phyloP scores from a whole-genome alignment of 441 rosid genomes.

The Euphorbia neoarborescens region DNA sequence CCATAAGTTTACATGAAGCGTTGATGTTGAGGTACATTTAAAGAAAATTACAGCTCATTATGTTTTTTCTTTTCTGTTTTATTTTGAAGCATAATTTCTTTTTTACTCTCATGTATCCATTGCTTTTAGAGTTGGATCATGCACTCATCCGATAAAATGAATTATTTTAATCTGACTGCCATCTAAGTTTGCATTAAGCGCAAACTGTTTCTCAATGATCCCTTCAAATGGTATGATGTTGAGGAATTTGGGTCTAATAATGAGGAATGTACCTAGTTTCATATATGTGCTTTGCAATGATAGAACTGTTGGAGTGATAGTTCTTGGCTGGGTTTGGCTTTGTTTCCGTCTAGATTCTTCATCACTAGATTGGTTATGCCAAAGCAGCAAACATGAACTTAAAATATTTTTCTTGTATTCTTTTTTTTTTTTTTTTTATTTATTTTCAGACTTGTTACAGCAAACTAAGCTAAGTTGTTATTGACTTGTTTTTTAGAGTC shows the following conservation, averaged over 20 bases:
- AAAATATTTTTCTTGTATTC: neutral
- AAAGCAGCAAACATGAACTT: neutral
- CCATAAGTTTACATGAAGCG: conserved; percentile 26
- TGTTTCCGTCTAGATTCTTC: neutral
- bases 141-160: neutral
- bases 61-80: neutral
- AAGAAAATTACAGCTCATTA: neutral
- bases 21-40: conserved; percentile 27
- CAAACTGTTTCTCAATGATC: neutral
- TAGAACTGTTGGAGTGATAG: neutral
- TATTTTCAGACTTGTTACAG: neutral
- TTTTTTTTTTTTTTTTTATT: too few relatives aligned
- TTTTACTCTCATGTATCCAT: neutral
- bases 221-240: neutral
- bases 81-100: neutral
- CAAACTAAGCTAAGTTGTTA: neutral
- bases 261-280: neutral
- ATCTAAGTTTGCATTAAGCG: neutral
- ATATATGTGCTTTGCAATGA: neutral
- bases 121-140: neutral
- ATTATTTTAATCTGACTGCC: too few relatives aligned
- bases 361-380: neutral
- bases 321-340: conserved; percentile 2
- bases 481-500: neutral
- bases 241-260: neutral